Percentiles rank a stretch among this genome's conserved stretches.
These are phyloP conservation scores for Chernovozyma sophiae-reginae DNA, from an alignment of 1,139 yeast species.

Conservation along the genomic window DNA sequence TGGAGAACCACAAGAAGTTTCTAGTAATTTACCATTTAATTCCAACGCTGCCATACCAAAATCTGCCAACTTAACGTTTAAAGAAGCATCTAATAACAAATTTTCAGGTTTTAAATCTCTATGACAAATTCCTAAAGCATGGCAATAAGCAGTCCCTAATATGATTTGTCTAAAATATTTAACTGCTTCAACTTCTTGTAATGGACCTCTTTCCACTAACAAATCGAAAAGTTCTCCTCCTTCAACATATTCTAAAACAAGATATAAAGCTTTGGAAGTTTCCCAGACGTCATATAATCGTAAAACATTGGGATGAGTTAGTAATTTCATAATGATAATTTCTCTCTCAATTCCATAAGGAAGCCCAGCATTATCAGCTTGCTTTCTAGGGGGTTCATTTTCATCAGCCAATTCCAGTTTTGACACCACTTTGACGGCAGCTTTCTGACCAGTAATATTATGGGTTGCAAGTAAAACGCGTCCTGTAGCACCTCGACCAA, in stretches of 20 bases:
- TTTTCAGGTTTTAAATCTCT: constrained; percentile 82
- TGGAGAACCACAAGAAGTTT: constrained; percentile 82
- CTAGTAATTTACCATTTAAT: constrained; percentile 63
- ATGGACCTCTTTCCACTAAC: constrained; percentile 74
- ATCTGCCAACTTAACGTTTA: constrained; percentile 75
- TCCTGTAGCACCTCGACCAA: constrained; percentile 82
- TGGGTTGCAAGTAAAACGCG: constrained; percentile 73
- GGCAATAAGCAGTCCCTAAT: constrained; percentile 78
- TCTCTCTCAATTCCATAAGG: constrained; percentile 84
- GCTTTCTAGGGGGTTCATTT: constrained; percentile 28
- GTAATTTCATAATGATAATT: constrained; percentile 74
- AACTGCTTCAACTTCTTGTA: constrained; percentile 70
- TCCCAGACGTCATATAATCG: constrained; percentile 82
- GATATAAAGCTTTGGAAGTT: constrained; percentile 67
- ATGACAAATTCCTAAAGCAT: constrained; percentile 75
- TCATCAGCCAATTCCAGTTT: constrained; percentile 52
- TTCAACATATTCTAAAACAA: constrained; percentile 76
- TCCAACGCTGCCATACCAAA: constrained; percentile 88
- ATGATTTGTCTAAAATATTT: constrained; percentile 72
- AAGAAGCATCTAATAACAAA: constrained; percentile 58
- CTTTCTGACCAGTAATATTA: constrained; percentile 62
- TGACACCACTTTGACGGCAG: constrained; percentile 79
- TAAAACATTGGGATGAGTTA: constrained; percentile 73
- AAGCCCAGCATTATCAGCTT: constrained; percentile 38
- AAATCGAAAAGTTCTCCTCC: constrained; percentile 80